Evolutionary conservation across 2,329 filamentous ascomycete species (phyloP), one percentile per base, ranked within the genome.

Genomic region (Fusarium chlamydosporum): DNA sequence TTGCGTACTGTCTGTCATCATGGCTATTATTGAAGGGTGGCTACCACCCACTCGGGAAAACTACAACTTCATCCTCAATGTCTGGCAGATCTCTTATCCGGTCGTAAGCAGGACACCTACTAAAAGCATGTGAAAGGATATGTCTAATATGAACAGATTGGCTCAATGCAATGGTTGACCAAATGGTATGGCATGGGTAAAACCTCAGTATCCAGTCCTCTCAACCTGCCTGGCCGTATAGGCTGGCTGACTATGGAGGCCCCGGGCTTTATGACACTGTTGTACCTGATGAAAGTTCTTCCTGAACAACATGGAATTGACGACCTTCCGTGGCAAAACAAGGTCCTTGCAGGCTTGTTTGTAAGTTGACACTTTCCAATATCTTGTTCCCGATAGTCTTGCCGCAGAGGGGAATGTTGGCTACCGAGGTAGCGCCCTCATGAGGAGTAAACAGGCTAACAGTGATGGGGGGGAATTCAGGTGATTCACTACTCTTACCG

Each of bases 141-240:
- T 42, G 63, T 33, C 66, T 69, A 26, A 68, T 55, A 16, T 10
- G 34, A 52, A 12, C 64, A 97, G 93, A 75, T 93, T 67, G 90
- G 90, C 0, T 86, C 88, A 2, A 52, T 88, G 23, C 94, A 97
- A 88, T 96, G 91, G 90, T 61, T 90, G 57, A 81, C 85, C n/a
- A 86, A 88, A 56, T 97, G 88, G 86, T 96, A 97, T 78, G 92
- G 92, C 51, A 93, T 95, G 83, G 96, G 96, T 78, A 98, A 98
- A 81, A 97, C 94, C 4, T 97, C 93, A 5, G 85, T 89, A 18
- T 76, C 84, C 4, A 94, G 91, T 73, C 82, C 82, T 13, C 83
- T 96, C 77, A 99, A 99, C 80, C 79, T 98, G n/a, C 92, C 94
- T 3, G 96, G 96, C 65, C 92, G 92, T 73, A 82, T 93, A 67